Evolutionary conservation across 805 yeast species (phyloP), one percentile per base, ranked within the genome.

Genomic region (Starmerella vaccinii): DNA sequence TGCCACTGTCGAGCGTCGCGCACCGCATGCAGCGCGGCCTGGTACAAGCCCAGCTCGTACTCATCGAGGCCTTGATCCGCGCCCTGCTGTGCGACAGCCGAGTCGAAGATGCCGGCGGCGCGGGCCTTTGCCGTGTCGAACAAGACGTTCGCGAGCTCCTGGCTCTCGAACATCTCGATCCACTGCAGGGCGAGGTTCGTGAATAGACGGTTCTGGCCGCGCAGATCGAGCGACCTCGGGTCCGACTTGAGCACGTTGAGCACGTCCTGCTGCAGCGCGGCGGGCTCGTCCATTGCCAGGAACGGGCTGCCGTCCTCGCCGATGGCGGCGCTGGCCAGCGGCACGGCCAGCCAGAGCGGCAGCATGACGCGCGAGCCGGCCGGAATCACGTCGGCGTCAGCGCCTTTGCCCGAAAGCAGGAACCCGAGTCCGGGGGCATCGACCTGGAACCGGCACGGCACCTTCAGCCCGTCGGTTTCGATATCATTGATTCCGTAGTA

Each of bases 301-400:
- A 86, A 84, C 5, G 83, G 77, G 5, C 63, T 57, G 22, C 41
- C 32, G 16, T 60, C 64, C 18, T 61, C 67, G 29, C 58, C 63
- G 59, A 53, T 72, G 60, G 57, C 66, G 59, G 68, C 65, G 18
- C 76, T 69, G 0, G 95, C 95, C 29, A 89, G 68, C 1, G 83
- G 76, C 52, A 81, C 81, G 0, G 95, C 94, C 37, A 90, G 67
- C 97, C 97, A 90, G 26, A 88, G 65, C 0, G 97, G 97, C 22
- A 90, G 71, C 51, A 84, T 89, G 3, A 87, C 51, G 33, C 40
- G 45, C 2, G 57, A 45, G 19, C 59, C 59, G 2, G 49, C 47
- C 13, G 44, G 51, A 5, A 56, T 33, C 9, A 9, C 29, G 9
- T 47, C 30, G 22, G 34, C 43, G 9, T n/a, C 26, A 16, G 19